Conservation (phyloP, 139 green algal species). For the Monoraphidium neglectum region DNA sequence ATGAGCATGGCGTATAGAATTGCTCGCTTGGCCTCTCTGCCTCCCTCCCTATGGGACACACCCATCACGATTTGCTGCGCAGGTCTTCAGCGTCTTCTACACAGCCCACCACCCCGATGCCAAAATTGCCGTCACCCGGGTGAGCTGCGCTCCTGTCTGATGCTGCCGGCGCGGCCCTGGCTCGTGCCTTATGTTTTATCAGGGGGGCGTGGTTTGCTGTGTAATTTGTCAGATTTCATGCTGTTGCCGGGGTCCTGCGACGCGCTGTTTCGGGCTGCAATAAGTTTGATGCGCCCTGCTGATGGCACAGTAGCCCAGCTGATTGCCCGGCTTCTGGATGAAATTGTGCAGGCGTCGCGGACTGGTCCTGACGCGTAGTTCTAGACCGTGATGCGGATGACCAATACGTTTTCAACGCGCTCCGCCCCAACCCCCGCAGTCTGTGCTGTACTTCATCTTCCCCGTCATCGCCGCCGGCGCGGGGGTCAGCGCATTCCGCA, state of each 20-base stretch:
- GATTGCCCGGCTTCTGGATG: not conserved
- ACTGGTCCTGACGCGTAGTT: not conserved
- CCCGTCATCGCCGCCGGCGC: not conserved
- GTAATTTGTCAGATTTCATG: not conserved
- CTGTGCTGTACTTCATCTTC: constrained; percentile 29
- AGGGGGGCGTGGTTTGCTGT: too few species aligned
- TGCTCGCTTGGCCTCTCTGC: too few species aligned
- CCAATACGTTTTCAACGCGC: not conserved
- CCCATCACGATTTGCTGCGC: too few species aligned
- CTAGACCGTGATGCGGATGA: not conserved
- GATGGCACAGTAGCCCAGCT: not conserved
- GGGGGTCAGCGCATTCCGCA: not conserved
- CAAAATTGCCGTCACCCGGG: too few species aligned
- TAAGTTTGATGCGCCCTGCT: not conserved
- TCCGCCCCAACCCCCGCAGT: not conserved
- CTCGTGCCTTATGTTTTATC: too few species aligned
- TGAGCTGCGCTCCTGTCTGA: too few species aligned
- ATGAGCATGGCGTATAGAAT: too few species aligned
- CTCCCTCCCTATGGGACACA: too few species aligned
- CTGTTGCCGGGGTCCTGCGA: not conserved
- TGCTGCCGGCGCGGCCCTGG: too few species aligned
- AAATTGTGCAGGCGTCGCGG: not conserved
- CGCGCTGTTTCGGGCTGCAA: not conserved
- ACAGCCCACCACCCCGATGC: too few species aligned
- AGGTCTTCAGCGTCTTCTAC: too few species aligned